Percentiles rank a stretch among this genome's conserved stretches.
Evolutionary conservation across 345 rosid species (phyloP).

Genomic region (Citrus hindsii): DNA sequence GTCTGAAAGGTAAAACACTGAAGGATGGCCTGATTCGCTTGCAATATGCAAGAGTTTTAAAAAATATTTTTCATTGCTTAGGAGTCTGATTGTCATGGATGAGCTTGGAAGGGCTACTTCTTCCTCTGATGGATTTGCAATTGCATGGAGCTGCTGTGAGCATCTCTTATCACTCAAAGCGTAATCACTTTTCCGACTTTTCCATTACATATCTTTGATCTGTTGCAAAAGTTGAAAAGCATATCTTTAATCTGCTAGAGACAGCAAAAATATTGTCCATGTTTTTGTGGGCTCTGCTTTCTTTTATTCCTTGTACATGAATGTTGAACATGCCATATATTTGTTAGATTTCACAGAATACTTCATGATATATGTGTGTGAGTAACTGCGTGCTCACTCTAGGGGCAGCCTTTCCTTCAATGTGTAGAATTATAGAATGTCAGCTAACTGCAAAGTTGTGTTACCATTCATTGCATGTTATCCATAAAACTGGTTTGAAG

Average conservation of each 20-base stretch:
- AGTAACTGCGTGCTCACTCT: not conserved
- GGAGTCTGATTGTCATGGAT: slow-evolving; percentile 91
- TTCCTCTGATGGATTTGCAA: slow-evolving; percentile 89
- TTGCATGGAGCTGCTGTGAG: slow-evolving; percentile 99
- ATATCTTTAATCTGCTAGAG: not conserved
- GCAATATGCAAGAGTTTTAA: not conserved
- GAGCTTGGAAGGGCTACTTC: slow-evolving; percentile 99
- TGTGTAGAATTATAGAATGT: not conserved
- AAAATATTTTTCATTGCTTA: slow-evolving; percentile 16
- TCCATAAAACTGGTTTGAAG: not conserved
- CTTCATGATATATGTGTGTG: not conserved
- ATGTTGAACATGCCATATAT: not conserved
- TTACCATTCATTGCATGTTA: not conserved
- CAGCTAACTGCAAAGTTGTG: not conserved
- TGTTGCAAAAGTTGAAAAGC: not conserved
- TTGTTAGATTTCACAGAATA: not conserved
- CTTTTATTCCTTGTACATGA: not conserved
- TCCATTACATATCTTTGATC: not conserved
- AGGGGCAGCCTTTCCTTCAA: not conserved
- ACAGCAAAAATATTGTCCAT: not conserved
- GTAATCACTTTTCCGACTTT: slow-evolving; percentile 37
- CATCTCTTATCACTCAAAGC: slow-evolving; percentile 72
- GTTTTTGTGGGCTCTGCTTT: not conserved
- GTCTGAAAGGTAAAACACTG: slow-evolving; percentile 53
- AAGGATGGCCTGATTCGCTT: slow-evolving; percentile 4